Base-by-base conservation (phyloP, 768 basidiomycete species). In the Collybiopsis luxurians region DNA sequence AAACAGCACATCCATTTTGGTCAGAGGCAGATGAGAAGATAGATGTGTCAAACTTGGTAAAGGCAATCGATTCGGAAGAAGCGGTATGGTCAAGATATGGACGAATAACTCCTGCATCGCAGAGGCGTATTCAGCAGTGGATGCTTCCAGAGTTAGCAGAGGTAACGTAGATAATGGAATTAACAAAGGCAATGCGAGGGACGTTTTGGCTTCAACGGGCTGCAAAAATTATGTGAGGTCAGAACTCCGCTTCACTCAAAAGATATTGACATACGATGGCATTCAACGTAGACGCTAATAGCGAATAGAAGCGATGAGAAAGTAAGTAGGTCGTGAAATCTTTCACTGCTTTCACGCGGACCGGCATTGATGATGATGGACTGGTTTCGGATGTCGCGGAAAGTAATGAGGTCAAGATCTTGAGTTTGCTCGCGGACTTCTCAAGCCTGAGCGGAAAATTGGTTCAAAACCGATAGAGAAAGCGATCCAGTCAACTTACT, bases 21-120 rank as follows among this genome's bases (percentile, higher is more conserved):
- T 49, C 45, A 80, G 74, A 1, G 92, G 91, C 12, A 95, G 74
- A 10, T 77, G 74, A 15, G 83, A 75, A 15, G 88, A 84, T 39
- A 98, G 74, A 23, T 78, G 70, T 3, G 84, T 83, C 34, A 96
- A 79, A 21, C 83, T 78, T 0, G 72, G 68, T 21, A 86, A 74
- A 34, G 83, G 88, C 45, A 89, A 74, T 7, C 84, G 87, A 68
- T 90, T 88, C 1, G 92, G 92, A 0, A 98, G 78, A 0, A 92
- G 72, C 0, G 90, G 89, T 43, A 95, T 75, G 1, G 86, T 79
- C 56, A 96, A 75, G 54, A 95, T 82, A 58, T 74, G 69, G 15
- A 73, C 65, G 53, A 90, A 61, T 27, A 89, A 63, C 17, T 69
- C 64, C 28, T 69, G 60, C 15, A 87, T 64, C 42, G 75, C 67